A percentile compares a stretch with the other conserved stretches of the same genome.
phyloP scores from a whole-genome alignment of 805 yeast genomes.

The Wickerhamomyces alni region DNA sequence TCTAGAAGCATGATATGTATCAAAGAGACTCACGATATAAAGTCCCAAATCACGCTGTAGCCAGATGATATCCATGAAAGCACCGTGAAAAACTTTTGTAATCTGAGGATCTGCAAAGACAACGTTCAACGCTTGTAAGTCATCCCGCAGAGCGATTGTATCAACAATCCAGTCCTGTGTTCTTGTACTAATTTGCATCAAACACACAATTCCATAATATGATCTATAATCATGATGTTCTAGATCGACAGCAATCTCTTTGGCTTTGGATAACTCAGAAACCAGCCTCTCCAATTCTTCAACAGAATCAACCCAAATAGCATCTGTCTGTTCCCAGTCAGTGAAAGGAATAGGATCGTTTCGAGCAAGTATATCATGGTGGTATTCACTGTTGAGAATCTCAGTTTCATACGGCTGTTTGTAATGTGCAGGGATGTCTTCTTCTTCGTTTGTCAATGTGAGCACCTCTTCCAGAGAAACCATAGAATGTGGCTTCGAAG shows the following conservation, averaged over 20 bases:
- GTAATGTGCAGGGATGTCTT: conserved; percentile 50
- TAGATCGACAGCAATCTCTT: conserved; percentile 84
- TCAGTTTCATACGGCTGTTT: conserved; percentile 79
- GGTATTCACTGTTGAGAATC: conserved; percentile 65
- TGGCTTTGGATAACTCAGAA: conserved; percentile 38
- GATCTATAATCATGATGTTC: conserved; percentile 94
- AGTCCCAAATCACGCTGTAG: conserved; percentile 91
- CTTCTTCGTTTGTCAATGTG: conserved; percentile 30
- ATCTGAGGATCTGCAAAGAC: conserved; percentile 79
- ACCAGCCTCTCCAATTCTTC: conserved; percentile 51
- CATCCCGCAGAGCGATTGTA: conserved; percentile 72
- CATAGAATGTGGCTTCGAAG: conserved; percentile 66
- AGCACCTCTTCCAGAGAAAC: conserved; percentile 49
- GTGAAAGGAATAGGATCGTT: conserved; percentile 42
- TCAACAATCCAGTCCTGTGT: conserved; percentile 85
- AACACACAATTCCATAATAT: conserved; percentile 82
- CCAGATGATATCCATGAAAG: conserved; percentile 96
- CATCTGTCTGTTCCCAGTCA: conserved; percentile 60
- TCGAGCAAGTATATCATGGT: conserved; percentile 43
- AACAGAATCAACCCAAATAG: conserved; percentile 66
- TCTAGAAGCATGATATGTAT: conserved; percentile 86
- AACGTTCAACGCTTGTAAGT: conserved; percentile 57
- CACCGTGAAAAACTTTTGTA: conserved; percentile 91
- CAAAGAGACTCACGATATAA: conserved; percentile 84
- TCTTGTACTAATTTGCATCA: conserved; percentile 87